Evolutionary conservation across 2,329 filamentous ascomycete genomes (phyloP).

Genomic region (Exophiala sp.): DNA sequence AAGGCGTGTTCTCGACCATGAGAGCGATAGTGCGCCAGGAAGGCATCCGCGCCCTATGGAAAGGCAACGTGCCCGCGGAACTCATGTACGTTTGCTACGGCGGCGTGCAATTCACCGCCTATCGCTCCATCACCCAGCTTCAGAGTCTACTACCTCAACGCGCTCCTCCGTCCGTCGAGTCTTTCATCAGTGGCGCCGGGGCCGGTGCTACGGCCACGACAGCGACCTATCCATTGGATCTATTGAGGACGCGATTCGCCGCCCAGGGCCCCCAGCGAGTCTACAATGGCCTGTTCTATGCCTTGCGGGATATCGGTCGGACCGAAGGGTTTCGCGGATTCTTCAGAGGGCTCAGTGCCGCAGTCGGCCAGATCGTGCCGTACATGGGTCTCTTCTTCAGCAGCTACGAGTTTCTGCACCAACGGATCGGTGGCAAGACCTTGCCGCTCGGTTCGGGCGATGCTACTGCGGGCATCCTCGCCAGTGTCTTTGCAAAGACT

Average conservation of each 20-base stretch:
- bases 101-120: conserved; percentile 81
- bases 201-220: conserved; percentile 79
- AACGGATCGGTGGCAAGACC: conserved; percentile 50
- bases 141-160: conserved; percentile 51
- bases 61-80: conserved; percentile 95
- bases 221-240: conserved; percentile 83
- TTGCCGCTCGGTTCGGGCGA: conserved; percentile 72
- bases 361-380: conserved; percentile 79
- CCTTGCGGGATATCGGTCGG: conserved; percentile 64
- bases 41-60: conserved; percentile 84
- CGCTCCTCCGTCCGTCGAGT: conserved; percentile 63
- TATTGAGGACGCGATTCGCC: conserved; percentile 91
- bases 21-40: conserved; percentile 71
- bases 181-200: conserved; percentile 74
- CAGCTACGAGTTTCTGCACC: conserved; percentile 70
- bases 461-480: conserved; percentile 72
- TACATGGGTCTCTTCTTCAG: conserved; percentile 98
- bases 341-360: conserved; percentile 79
- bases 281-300: conserved; percentile 65
- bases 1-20: conserved; percentile 70
- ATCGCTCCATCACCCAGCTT: conserved; percentile 66
- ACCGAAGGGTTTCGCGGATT: conserved; percentile 75
- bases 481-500: conserved; percentile 78
- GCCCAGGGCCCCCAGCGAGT: conserved; percentile 77
- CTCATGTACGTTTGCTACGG: conserved; percentile 89